Percentiles rank a stretch among this genome's conserved stretches.
These are phyloP conservation scores for Acer negundo DNA, from an alignment of 345 rosid species.

Conservation along the genomic window DNA sequence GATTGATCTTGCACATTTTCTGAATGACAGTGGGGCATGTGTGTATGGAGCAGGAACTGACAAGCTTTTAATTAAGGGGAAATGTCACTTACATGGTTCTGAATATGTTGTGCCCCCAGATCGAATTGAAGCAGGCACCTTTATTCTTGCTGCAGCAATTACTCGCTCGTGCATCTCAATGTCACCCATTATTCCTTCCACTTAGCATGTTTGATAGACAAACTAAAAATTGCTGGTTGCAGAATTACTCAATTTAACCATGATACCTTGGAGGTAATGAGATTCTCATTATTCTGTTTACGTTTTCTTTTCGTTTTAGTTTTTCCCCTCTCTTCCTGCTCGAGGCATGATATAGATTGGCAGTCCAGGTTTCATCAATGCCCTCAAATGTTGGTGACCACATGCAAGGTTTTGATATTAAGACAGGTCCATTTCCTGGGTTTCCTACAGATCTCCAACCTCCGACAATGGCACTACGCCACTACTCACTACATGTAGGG, in stretches of 20 bases:
- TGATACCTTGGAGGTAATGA: constrained; percentile 22
- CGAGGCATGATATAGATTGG: neutral
- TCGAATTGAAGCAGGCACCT: constrained; percentile 39
- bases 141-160: constrained; percentile 39
- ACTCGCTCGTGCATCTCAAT: constrained; percentile 39
- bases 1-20: constrained; percentile 36
- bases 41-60: constrained; percentile 29
- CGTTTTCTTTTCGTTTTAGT: neutral
- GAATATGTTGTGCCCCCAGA: constrained; percentile 31
- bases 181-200: constrained; percentile 33
- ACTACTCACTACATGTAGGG: constrained; percentile 32
- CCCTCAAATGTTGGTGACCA: constrained; percentile 7
- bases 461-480: constrained; percentile 34
- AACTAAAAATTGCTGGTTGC: constrained; percentile 31
- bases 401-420: constrained; percentile 31
- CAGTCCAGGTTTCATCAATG: constrained; percentile 30
- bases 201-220: constrained; percentile 23
- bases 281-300: neutral
- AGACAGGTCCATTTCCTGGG: constrained; percentile 35
- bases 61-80: constrained; percentile 25
- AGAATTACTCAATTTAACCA: constrained; percentile 22
- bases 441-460: constrained; percentile 46
- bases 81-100: constrained; percentile 22
- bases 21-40: constrained; percentile 30
- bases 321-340: neutral